Percentiles rank a stretch among this genome's conserved stretches.
These are phyloP conservation scores for Zoysia matrella DNA, from an alignment of 202 grass and related monocot genomes.

Conservation along the genomic window DNA sequence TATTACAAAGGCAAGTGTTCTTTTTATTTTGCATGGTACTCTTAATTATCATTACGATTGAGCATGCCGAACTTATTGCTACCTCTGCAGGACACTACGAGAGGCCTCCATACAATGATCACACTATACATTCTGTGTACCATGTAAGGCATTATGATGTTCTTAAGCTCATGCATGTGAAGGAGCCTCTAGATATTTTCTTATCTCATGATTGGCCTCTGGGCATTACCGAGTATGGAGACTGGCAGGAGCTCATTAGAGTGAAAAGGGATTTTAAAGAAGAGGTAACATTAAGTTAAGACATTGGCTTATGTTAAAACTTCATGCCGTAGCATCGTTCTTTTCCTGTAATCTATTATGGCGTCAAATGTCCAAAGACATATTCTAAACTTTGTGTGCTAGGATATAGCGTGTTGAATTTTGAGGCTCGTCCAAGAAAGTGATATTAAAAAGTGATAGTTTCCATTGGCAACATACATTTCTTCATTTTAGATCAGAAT, in stretches of 20 bases:
- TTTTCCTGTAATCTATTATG: background rate
- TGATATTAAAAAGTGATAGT: slow-evolving; percentile 27
- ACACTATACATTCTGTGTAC: slow-evolving; percentile 71
- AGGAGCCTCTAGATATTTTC: slow-evolving; percentile 92
- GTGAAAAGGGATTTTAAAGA: slow-evolving; percentile 55
- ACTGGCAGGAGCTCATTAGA: slow-evolving; percentile 67
- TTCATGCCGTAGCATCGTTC: background rate
- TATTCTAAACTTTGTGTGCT: background rate
- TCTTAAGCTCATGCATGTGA: slow-evolving; percentile 79
- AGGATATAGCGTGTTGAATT: background rate
- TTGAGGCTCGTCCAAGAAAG: background rate
- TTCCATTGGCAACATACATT: slow-evolving; percentile 23
- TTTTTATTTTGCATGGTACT: slow-evolving; percentile 2
- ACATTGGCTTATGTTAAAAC: slow-evolving; percentile 21
- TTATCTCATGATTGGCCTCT: slow-evolving; percentile 97
- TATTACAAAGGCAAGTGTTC: slow-evolving; percentile 70
- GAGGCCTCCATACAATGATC: slow-evolving; percentile 77
- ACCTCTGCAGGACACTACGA: slow-evolving; percentile 56
- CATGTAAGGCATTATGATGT: slow-evolving; percentile 91
- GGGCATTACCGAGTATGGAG: slow-evolving; percentile 92
- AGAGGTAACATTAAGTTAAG: slow-evolving; percentile 59
- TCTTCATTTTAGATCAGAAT: background rate
- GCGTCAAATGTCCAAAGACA: slow-evolving; percentile 19
- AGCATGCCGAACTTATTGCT: background rate
- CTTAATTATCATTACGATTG: slow-evolving; percentile 35